These are phyloP conservation scores for Penicillium sp. DNA, from an alignment of 2,329 filamentous ascomycete species.

Conservation along the genomic window DNA sequence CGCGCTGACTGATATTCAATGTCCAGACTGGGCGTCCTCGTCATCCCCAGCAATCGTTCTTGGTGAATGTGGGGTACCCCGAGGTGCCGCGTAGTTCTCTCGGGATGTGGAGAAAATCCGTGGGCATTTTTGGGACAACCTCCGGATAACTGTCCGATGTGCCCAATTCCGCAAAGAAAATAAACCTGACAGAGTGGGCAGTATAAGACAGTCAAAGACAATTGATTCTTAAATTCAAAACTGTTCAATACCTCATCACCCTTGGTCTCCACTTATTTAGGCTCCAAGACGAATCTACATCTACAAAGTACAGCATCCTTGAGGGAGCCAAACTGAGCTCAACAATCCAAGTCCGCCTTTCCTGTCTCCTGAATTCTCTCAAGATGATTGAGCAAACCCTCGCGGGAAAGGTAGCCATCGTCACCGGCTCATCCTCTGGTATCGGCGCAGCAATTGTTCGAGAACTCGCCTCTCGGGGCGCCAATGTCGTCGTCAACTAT, in stretches of 20 bases:
- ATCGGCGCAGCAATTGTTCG: conserved; percentile 28
- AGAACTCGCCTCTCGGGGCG: conserved; percentile 51
- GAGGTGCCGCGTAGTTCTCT: background rate
- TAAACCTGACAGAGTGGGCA: background rate
- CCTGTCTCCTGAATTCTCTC: background rate
- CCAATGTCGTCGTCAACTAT: conserved; percentile 55
- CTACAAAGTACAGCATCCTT: background rate
- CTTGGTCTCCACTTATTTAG: too few relatives aligned
- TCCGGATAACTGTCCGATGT: background rate
- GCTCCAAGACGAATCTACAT: background rate
- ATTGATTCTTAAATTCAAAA: background rate
- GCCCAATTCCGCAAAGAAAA: background rate
- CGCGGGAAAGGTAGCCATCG: conserved; percentile 26
- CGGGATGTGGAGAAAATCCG: conserved; percentile 1
- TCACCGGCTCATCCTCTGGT: conserved; percentile 28
- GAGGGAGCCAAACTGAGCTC: background rate
- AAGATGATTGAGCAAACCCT: conserved; percentile 16
- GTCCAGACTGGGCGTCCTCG: background rate
- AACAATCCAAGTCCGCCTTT: background rate
- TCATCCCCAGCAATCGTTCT: background rate
- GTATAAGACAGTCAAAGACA: background rate
- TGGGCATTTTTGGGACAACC: background rate
- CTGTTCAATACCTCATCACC: too few relatives aligned
- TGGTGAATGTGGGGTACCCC: background rate
- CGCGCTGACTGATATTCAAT: background rate